Percentiles rank a stretch among this genome's conserved stretches.
These are phyloP conservation scores for Pseudovirgaria hyperparasitica DNA, from an alignment of 2,329 filamentous ascomycete species.

Conservation along the genomic window DNA sequence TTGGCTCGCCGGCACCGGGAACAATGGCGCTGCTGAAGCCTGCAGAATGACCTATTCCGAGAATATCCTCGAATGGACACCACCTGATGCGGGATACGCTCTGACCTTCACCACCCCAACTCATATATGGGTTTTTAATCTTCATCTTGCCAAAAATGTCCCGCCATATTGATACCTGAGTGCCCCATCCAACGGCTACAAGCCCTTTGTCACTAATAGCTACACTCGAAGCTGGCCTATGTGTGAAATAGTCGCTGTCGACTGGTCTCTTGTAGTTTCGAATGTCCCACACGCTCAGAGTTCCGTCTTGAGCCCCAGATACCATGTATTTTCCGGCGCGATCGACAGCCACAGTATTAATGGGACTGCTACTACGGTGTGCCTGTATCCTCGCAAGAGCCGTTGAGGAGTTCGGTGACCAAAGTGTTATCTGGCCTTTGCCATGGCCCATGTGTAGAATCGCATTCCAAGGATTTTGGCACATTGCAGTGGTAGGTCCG, in stretches of 20 bases:
- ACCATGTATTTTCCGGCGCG: slow-evolving; percentile 93
- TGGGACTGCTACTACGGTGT: slow-evolving; percentile 79
- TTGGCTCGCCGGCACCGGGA: slow-evolving; percentile 90
- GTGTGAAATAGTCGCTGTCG: slow-evolving; percentile 86
- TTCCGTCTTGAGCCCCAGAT: slow-evolving; percentile 74
- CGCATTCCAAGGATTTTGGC: slow-evolving; percentile 85
- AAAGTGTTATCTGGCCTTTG: slow-evolving; percentile 86
- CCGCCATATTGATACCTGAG: slow-evolving; percentile 80
- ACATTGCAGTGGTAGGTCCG: slow-evolving; percentile 69
- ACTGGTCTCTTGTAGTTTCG: slow-evolving; percentile 85
- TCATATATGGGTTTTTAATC: slow-evolving; percentile 80
- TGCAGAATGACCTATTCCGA: slow-evolving; percentile 71
- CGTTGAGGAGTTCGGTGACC: slow-evolving; percentile 83
- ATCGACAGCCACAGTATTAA: slow-evolving; percentile 74
- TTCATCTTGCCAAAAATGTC: slow-evolving; percentile 71
- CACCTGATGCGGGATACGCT: slow-evolving; percentile 70
- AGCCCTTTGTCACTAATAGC: slow-evolving; percentile 81
- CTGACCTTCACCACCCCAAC: slow-evolving; percentile 78
- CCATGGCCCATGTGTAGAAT: slow-evolving; percentile 88
- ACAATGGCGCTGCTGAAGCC: slow-evolving; percentile 87
- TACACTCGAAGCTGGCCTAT: slow-evolving; percentile 73
- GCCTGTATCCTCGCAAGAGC: slow-evolving; percentile 84
- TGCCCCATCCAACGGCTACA: slow-evolving; percentile 84
- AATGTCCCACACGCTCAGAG: slow-evolving; percentile 94
- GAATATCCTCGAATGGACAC: slow-evolving; percentile 90